Evolutionary conservation across 495 filamentous ascomycete species (phyloP), one percentile per base, ranked within the genome.

Genomic region (Elaphomyces granulatus): DNA sequence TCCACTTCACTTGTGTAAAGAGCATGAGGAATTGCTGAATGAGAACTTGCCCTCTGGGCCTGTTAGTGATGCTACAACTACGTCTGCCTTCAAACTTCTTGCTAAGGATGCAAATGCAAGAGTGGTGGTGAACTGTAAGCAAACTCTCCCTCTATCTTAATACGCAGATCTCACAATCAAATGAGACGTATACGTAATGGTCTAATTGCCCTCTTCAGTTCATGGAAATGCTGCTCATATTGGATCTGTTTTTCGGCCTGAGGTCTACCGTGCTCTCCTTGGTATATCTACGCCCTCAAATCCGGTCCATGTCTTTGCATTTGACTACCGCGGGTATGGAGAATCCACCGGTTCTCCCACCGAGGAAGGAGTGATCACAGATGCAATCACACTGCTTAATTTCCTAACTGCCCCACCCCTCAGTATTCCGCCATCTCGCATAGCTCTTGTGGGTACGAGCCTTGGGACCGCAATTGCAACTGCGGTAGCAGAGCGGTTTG

Each of bases 271-370:
- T 20, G 51, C 56, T 32, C 37, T 64, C 21, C 45, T 67, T 2
- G 55, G 55, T 4, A 50, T 68, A 4, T 68, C 68, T 0, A 66
- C 68, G 2, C 65, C 64, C 0, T 55, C 55, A 9, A 59, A 67
- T 33, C 68, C 71, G 23, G 70, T 80, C 8, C 80, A 84, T 48
- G 60, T 83, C 39, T 60, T 87, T 33, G 63, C 77, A 16, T 68
- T 94, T 40, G 86, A 94, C 64, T 95, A 95, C 59, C 81, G 90
- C 18, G 90, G 90, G 19, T 95, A 83, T 49, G 88, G 87, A 4
- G 66, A 74, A 19, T 87, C 81, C 15, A 82, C 80, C 10, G 87
- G 88, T 18, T 63, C 59, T 12, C 90, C 90, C 2, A 79, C 81
- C 0, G 90, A 98, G 58, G 55, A 67, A 17, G 90, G 90, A 1